These are phyloP conservation scores for Colletotrichum sp. DNA, from an alignment of 2,329 filamentous ascomycete genomes.

Conservation along the genomic window DNA sequence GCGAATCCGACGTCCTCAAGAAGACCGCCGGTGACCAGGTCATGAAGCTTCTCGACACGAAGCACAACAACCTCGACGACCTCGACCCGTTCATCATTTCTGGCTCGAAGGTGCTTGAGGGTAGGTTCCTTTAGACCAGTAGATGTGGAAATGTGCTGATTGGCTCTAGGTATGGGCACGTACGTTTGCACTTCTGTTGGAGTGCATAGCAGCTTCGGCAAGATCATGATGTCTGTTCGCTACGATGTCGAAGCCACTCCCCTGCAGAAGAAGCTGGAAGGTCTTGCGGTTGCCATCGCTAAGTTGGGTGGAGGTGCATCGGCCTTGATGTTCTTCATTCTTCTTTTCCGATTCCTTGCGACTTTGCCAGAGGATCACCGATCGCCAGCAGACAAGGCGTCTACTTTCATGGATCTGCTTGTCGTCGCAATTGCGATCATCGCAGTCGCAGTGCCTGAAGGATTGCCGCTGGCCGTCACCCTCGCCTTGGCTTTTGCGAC, in stretches of 20 bases:
- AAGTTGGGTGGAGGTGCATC: constrained; percentile 68
- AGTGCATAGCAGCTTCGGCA: constrained; percentile 58
- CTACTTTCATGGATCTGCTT: constrained; percentile 66
- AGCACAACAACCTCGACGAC: constrained; percentile 52
- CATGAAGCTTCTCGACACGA: constrained; percentile 46
- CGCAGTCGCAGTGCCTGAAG: constrained; percentile 72
- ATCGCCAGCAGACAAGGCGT: constrained; percentile 59
- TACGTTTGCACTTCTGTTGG: constrained; percentile 62
- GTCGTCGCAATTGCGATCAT: constrained; percentile 71
- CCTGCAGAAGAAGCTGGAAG: constrained; percentile 57
- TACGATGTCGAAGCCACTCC: constrained; percentile 58
- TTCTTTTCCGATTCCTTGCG: constrained; percentile 79
- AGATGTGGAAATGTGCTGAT: neutral
- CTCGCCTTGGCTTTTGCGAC: constrained; percentile 73
- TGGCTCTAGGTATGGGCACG: constrained; percentile 42
- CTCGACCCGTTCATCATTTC: constrained; percentile 71
- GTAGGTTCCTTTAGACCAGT: constrained; percentile 22
- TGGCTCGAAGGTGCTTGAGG: constrained; percentile 59
- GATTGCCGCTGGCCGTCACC: constrained; percentile 70
- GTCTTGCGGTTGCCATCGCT: constrained; percentile 47
- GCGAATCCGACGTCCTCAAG: constrained; percentile 75
- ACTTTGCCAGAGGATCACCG: constrained; percentile 58
- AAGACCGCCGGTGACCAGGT: constrained; percentile 67
- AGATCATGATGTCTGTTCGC: constrained; percentile 61
- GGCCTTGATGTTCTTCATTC: constrained; percentile 75